Evolutionary conservation across 345 rosid species (phyloP), one percentile per base, ranked within the genome.

Genomic region (Citrus medica): DNA sequence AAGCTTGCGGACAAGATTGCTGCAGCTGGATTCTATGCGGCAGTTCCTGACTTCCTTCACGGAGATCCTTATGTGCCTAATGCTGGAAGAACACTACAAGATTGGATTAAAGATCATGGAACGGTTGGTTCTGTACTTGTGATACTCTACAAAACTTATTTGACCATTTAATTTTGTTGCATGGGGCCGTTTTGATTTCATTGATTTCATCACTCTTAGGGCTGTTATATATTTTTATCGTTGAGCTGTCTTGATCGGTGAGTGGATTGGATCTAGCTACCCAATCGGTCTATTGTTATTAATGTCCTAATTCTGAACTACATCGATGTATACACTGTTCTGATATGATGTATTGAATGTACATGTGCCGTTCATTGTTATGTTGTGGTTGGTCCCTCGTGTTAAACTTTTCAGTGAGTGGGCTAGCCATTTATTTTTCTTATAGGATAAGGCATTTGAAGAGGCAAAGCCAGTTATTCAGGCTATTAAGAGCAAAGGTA

Each of bases 1-100:
- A 90, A 90, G 80, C 89, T 93, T 48, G 97, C 95, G 0, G 97
- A 93, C 88, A 93, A 91, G 82, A 86, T 90, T 80, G 92, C 94
- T 69, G 90, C 83, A 73, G 86, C 89, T 88, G 97, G 95, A 58
- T 91, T 81, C 80, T 89, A 79, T 81, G 97, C 81, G 24, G 92
- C 84, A 42, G 93, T 88, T 79, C 97, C 95, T 0, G 97, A 93
- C 79, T 89, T 86, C 83, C 69, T 93, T 67, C 79, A 86, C 65
- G 94, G 93, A 48, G 97, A 93, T 71, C 91, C 94, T 13, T 91
- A 33, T 79, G 80, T 30, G 35, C 87, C 88, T 1, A 85, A 82
- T n/a, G 17, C 85, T 24, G 86, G 85, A 22, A 86, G 88, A 66
- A 85, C 91, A 6, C 3, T 85, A 79, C 69, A 69, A 30, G 86